Conservation (phyloP, 2,329 filamentous ascomycete species). For the Exophiala lecanii-corni region DNA sequence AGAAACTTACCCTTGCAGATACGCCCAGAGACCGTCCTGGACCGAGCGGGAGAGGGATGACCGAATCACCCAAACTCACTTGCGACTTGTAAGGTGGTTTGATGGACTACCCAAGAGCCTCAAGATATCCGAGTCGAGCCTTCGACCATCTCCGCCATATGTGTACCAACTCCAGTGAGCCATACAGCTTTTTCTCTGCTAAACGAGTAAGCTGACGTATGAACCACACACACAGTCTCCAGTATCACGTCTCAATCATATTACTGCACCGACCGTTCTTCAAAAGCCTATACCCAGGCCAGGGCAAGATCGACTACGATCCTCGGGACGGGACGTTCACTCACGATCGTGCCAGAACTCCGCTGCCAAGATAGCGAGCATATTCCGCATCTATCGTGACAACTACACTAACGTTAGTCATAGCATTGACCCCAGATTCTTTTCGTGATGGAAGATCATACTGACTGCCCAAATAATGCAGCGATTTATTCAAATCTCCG, state of each 20-base stretch:
- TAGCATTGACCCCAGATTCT: no score
- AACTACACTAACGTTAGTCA: not conserved
- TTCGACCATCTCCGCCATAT: conserved; percentile 3
- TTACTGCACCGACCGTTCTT: conserved; percentile 10
- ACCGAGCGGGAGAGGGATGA: conserved; percentile 2
- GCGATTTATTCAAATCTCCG: conserved; percentile 7
- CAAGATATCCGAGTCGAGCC: conserved; percentile 5
- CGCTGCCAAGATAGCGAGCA: conserved; percentile 2
- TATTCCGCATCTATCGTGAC: conserved; percentile 2
- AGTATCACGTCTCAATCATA: conserved; percentile 7
- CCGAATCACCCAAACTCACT: conserved; percentile 2
- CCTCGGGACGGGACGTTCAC: not conserved
- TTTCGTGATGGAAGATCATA: not conserved
- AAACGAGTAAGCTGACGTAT: not conserved
- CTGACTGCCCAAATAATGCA: not conserved
- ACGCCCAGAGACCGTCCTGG: conserved; percentile 2
- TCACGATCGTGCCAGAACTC: conserved; percentile 5
- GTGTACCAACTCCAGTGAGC: conserved; percentile 9
- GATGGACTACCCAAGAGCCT: conserved; percentile 3
- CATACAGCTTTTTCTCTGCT: not conserved
- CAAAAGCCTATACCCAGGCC: not conserved
- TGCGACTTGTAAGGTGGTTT: conserved; percentile 4
- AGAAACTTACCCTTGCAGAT: not conserved
- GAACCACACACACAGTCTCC: no score
- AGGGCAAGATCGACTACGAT: not conserved